Evolutionary conservation across 2,329 filamentous ascomycete genomes (phyloP).

Genomic region (Pseudogymnoascus sp.): DNA sequence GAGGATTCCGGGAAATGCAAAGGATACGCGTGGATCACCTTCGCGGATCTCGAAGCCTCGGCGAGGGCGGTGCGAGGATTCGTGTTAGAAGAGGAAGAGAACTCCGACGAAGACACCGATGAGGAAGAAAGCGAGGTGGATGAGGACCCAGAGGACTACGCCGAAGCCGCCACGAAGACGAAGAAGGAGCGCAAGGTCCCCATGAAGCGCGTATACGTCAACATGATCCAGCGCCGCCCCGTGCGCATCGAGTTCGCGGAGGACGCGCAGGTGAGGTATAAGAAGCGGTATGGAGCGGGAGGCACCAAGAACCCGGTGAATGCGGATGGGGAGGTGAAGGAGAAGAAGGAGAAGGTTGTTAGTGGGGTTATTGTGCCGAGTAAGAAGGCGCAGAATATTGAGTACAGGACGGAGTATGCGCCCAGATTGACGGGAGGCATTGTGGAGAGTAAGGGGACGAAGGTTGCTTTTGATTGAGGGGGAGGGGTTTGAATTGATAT

Average conservation of each 20-base stretch:
- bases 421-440: slow-evolving; percentile 69
- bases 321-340: slow-evolving; percentile 14
- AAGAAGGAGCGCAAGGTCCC: slow-evolving; percentile 54
- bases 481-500: neutral
- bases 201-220: slow-evolving; percentile 72
- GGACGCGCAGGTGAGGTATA: slow-evolving; percentile 79
- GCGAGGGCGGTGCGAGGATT: slow-evolving; percentile 74
- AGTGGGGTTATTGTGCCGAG: slow-evolving; percentile 19
- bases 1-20: slow-evolving; percentile 97
- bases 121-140: slow-evolving; percentile 27
- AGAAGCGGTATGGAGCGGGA: slow-evolving; percentile 84
- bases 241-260: slow-evolving; percentile 91
- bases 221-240: slow-evolving; percentile 68
- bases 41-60: slow-evolving; percentile 68
- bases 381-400: slow-evolving; percentile 36
- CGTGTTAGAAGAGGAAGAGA: slow-evolving; percentile 54
- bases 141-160: slow-evolving; percentile 27
- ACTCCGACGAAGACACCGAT: slow-evolving; percentile 28
- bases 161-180: slow-evolving; percentile 36
- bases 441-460: slow-evolving; percentile 69
- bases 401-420: slow-evolving; percentile 37
- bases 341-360: slow-evolving; percentile 23
- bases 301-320: slow-evolving; percentile 34
- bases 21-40: slow-evolving; percentile 92
- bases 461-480: slow-evolving; percentile 54